Conservation (phyloP, 2,329 filamentous ascomycete genomes). For the Diaporthe citriasiana region DNA sequence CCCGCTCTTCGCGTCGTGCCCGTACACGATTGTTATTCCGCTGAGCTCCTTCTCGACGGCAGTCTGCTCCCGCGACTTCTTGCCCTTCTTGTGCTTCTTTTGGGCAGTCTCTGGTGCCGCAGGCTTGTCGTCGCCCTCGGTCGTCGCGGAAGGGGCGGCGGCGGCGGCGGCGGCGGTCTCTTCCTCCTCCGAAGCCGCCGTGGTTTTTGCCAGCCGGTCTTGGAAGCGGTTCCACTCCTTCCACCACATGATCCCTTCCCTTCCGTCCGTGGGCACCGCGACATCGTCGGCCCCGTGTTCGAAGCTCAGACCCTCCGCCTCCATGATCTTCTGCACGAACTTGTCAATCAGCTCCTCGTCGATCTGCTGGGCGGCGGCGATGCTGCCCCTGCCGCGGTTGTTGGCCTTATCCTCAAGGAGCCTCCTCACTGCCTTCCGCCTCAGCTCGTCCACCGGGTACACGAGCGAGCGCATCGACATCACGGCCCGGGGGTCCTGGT, state of each 20-base stretch:
- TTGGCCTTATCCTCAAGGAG: slow-evolving; percentile 54
- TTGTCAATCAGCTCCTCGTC: slow-evolving; percentile 43
- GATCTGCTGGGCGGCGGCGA: slow-evolving; percentile 41
- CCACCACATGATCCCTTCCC: slow-evolving; percentile 76
- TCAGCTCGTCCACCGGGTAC: slow-evolving; percentile 70
- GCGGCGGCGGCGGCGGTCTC: background rate
- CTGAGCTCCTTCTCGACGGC: slow-evolving; percentile 46
- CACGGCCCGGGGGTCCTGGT: slow-evolving; percentile 82
- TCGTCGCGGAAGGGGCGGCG: background rate
- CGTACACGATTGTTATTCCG: slow-evolving; percentile 83
- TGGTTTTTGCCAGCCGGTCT: slow-evolving; percentile 47
- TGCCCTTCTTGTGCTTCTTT: slow-evolving; percentile 72
- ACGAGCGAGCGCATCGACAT: slow-evolving; percentile 94
- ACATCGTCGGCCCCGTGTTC: slow-evolving; percentile 43
- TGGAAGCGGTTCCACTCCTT: slow-evolving; percentile 71
- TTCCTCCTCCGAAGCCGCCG: slow-evolving; percentile 42
- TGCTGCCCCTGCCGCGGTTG: slow-evolving; percentile 41
- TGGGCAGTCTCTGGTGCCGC: slow-evolving; percentile 62
- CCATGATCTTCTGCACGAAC: slow-evolving; percentile 43
- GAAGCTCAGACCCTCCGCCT: slow-evolving; percentile 39
- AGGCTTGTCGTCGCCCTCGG: slow-evolving; percentile 51
- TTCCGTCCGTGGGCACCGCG: slow-evolving; percentile 56
- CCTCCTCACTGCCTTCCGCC: slow-evolving; percentile 47
- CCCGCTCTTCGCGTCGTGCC: slow-evolving; percentile 84
- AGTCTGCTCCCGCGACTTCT: slow-evolving; percentile 65